Evolutionary conservation across 2,329 filamentous ascomycete species (phyloP).

Genomic region (Bimuria novae-zelandiae): DNA sequence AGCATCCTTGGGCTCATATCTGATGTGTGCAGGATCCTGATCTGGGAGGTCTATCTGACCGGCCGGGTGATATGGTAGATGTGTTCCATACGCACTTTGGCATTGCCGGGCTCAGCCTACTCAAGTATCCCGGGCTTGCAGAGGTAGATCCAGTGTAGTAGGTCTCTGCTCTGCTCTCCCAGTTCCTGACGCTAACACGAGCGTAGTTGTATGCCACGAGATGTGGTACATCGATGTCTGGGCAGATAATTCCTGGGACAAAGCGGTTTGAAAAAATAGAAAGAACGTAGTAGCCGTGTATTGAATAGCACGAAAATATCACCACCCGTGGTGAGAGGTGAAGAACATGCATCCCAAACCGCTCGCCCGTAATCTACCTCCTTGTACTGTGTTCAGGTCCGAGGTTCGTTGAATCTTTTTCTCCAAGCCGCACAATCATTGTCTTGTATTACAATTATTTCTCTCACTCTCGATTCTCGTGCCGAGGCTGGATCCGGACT

Average conservation of each 20-base stretch:
- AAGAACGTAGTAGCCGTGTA: not conserved
- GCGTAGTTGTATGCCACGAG: slow-evolving; percentile 47
- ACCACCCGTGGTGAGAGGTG: too few relatives aligned
- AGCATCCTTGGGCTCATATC: not conserved
- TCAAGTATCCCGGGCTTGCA: slow-evolving; percentile 75
- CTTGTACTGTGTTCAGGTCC: too few relatives aligned
- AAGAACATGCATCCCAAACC: too few relatives aligned
- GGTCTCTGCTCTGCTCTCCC: slow-evolving; percentile 30
- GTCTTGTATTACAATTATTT: slow-evolving; percentile 68
- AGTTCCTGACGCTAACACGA: not conserved
- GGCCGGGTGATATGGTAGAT: slow-evolving; percentile 93
- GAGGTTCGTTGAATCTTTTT: not conserved
- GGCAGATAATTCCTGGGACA: slow-evolving; percentile 21
- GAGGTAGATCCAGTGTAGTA: slow-evolving; percentile 88
- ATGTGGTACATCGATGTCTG: slow-evolving; percentile 44
- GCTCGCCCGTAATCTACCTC: too few relatives aligned
- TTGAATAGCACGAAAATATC: not conserved
- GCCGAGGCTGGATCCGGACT: slow-evolving; percentile 52
- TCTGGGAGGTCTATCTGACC: slow-evolving; percentile 82
- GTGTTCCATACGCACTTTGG: slow-evolving; percentile 96
- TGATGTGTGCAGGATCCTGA: slow-evolving; percentile 66
- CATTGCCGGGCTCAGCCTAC: slow-evolving; percentile 81
- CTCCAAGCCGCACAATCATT: slow-evolving; percentile 51
- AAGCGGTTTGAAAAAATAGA: too few relatives aligned
- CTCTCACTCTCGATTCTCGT: too few relatives aligned